phyloP scores from a whole-genome alignment of 176 grass and related monocot species.

The Juncus inflexus region DNA sequence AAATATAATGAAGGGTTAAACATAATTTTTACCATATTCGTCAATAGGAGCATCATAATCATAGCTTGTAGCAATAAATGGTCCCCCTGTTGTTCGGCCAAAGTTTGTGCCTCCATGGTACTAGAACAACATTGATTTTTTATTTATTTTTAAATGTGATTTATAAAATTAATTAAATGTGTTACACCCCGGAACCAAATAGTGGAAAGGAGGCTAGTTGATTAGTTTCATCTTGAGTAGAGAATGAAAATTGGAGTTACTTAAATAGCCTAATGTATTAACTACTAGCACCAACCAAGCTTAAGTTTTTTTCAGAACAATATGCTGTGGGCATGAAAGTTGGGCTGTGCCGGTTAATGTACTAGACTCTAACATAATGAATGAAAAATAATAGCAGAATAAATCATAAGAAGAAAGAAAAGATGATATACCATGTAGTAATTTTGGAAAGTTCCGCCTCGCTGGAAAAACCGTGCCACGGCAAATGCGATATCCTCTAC shows the following conservation, averaged over 20 bases:
- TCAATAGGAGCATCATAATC: constrained; percentile 98
- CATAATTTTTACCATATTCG: constrained; percentile 65
- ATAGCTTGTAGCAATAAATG: constrained; percentile 96
- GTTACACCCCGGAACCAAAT: too few species aligned
- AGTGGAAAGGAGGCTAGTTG: neutral
- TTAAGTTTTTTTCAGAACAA: too few species aligned
- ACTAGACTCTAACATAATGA: too few species aligned
- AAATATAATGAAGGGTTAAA: neutral
- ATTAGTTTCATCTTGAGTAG: neutral
- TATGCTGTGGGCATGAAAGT: too few species aligned
- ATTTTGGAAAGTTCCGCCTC: constrained; percentile 96
- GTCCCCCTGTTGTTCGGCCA: constrained; percentile 62
- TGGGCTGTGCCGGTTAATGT: too few species aligned
- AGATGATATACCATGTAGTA: constrained; percentile 81
- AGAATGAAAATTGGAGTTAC: too few species aligned
- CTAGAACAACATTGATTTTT: constrained; percentile 38
- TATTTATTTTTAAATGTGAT: too few species aligned
- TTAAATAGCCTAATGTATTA: too few species aligned
- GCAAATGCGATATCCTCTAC: constrained; percentile 86
- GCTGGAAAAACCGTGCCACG: constrained; percentile 90
- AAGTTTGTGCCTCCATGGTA: constrained; percentile 97
- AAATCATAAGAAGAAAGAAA: neutral
- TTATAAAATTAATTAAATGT: neutral
- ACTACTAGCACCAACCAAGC: too few species aligned
- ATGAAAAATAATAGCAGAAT: too few species aligned